Conservation (phyloP, 192 early-diverging fungal genomes). For the Podila epigama region DNA sequence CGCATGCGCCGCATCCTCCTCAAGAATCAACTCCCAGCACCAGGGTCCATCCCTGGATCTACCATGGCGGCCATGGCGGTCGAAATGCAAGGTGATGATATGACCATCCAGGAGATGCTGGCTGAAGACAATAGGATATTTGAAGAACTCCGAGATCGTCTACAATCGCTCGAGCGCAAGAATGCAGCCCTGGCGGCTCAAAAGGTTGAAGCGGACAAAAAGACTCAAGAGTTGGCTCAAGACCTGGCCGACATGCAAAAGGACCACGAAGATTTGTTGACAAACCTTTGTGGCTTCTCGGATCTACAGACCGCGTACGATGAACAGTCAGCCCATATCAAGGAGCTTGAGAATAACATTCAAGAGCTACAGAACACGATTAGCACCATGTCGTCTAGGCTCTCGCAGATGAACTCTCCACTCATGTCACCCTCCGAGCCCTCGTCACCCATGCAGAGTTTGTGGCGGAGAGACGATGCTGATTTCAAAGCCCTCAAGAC, state of each 20-base stretch:
- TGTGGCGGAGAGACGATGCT: constrained; percentile 29
- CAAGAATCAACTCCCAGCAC: constrained; percentile 41
- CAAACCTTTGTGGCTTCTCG: constrained; percentile 9
- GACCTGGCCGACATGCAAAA: constrained; percentile 24
- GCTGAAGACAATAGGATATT: constrained; percentile 45
- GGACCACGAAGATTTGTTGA: constrained; percentile 23
- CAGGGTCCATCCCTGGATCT: constrained; percentile 46
- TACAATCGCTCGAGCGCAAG: constrained; percentile 39
- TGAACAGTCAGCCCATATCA: constrained; percentile 26
- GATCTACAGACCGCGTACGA: constrained; percentile 23
- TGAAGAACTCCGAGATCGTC: constrained; percentile 38
- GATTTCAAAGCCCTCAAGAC: constrained; percentile 44
- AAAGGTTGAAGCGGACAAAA: constrained; percentile 34
- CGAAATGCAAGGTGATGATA: constrained; percentile 47
- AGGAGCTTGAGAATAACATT: constrained; percentile 26
- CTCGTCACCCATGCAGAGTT: constrained; percentile 27
- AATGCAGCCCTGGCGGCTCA: constrained; percentile 19
- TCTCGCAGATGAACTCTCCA: constrained; percentile 45
- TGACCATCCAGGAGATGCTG: constrained; percentile 47
- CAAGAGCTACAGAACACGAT: constrained; percentile 31
- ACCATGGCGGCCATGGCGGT: constrained; percentile 40
- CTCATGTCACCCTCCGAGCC: constrained; percentile 37
- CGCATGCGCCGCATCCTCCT: constrained; percentile 35
- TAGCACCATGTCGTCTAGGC: constrained; percentile 33
- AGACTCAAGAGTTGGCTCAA: constrained; percentile 15